A percentile compares a stretch with the other conserved stretches of the same genome.
phyloP scores from a whole-genome alignment of 306 rosid genomes.

The Pterocarpus santalinus region DNA sequence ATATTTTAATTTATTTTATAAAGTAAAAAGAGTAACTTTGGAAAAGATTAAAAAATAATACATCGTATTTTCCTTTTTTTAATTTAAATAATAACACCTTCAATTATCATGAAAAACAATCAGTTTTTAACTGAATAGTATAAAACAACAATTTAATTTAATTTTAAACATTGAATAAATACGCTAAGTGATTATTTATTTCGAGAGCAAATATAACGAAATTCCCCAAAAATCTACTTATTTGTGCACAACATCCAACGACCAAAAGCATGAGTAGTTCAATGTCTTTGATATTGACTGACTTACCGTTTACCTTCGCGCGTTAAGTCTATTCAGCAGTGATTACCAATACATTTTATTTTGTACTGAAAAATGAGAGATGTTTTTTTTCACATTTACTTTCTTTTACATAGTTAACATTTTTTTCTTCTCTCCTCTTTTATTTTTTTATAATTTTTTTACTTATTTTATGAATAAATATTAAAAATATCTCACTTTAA shows the following conservation, averaged over 20 bases:
- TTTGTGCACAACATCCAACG: slow-evolving; percentile 6
- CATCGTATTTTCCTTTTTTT: too few relatives aligned
- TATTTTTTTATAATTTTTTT: too few relatives aligned
- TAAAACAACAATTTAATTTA: background rate
- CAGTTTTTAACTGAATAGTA: background rate
- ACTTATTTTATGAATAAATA: too few relatives aligned
- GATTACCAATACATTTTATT: slow-evolving; percentile 11
- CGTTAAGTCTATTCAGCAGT: background rate
- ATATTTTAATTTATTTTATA: too few relatives aligned
- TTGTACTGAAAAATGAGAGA: slow-evolving; percentile 21
- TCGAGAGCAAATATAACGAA: background rate
- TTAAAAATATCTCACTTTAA: too few relatives aligned
- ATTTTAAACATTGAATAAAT: background rate
- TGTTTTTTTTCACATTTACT: too few relatives aligned
- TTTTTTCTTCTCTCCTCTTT: too few relatives aligned
- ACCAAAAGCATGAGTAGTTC: background rate
- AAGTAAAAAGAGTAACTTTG: too few relatives aligned
- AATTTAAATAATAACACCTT: too few relatives aligned
- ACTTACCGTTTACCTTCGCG: slow-evolving; percentile 8
- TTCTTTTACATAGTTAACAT: too few relatives aligned
- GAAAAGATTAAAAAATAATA: too few relatives aligned
- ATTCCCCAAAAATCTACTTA: background rate
- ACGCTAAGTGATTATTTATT: too few relatives aligned
- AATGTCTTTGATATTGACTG: slow-evolving; percentile 4
- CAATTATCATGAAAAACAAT: background rate